Conservation (phyloP, 169 alveolate genomes). For the Blepharisma undulans region DNA sequence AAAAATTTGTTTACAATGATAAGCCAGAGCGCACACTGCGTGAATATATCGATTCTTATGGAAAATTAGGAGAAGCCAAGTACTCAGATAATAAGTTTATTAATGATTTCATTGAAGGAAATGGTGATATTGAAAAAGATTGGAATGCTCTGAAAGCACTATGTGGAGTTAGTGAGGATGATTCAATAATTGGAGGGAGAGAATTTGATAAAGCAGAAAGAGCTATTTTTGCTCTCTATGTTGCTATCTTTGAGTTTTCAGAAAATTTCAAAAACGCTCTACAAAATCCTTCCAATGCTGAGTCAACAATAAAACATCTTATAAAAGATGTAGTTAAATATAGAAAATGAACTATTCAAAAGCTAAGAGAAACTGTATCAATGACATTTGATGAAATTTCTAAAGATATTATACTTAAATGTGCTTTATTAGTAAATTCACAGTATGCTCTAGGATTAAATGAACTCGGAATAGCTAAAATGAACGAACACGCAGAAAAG, state of each 20-base stretch:
- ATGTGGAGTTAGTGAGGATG: neutral
- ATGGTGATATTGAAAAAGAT: neutral
- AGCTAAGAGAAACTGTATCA: neutral
- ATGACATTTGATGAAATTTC: neutral
- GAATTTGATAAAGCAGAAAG: slow-evolving; percentile 40
- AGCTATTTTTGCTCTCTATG: slow-evolving; percentile 37
- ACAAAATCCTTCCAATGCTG: neutral
- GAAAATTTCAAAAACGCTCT: neutral
- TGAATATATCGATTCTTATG: slow-evolving; percentile 8
- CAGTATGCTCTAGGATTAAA: neutral
- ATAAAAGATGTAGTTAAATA: neutral
- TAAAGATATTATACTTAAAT: neutral
- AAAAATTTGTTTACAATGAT: neutral
- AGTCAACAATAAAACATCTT: neutral
- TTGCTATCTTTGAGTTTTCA: slow-evolving; percentile 16
- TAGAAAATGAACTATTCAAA: neutral
- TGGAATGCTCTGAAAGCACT: neutral
- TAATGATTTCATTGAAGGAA: slow-evolving; percentile 33
- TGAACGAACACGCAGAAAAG: neutral
- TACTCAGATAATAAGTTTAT: slow-evolving; percentile 8
- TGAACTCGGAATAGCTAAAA: slow-evolving; percentile 7
- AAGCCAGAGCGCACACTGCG: neutral
- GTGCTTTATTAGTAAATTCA: neutral
- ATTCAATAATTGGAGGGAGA: neutral
- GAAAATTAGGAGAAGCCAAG: slow-evolving; percentile 9